These are phyloP conservation scores for Torulaspora delbrueckii DNA, from an alignment of 805 yeast species.

Conservation along the genomic window DNA sequence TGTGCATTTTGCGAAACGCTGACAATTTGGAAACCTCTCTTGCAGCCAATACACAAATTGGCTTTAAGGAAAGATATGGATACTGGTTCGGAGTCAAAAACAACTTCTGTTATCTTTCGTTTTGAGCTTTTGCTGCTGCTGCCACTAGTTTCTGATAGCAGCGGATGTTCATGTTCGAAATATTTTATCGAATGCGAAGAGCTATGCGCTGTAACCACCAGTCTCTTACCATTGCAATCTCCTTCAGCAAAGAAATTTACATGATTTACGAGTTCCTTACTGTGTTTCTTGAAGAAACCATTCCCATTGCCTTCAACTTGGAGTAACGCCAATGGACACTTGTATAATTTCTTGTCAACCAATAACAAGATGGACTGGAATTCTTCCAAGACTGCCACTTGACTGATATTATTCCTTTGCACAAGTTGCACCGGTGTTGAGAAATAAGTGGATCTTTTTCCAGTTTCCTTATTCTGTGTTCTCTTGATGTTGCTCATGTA, in stretches of 20 bases:
- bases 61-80: slow-evolving; percentile 86
- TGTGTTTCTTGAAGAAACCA: slow-evolving; percentile 50
- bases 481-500: slow-evolving; percentile 69
- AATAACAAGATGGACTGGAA: slow-evolving; percentile 77
- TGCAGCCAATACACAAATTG: slow-evolving; percentile 89
- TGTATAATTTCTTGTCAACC: slow-evolving; percentile 74
- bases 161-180: slow-evolving; percentile 83
- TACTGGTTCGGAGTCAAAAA: slow-evolving; percentile 83
- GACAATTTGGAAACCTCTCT: slow-evolving; percentile 93
- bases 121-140: slow-evolving; percentile 58
- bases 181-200: slow-evolving; percentile 75
- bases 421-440: slow-evolving; percentile 74
- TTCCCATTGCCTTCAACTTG: slow-evolving; percentile 34
- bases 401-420: slow-evolving; percentile 71
- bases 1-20: slow-evolving; percentile 77
- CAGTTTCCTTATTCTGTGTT: slow-evolving; percentile 44
- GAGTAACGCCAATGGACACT: slow-evolving; percentile 70
- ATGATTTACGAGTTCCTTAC: slow-evolving; percentile 79
- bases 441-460: slow-evolving; percentile 44
- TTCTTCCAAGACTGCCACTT: slow-evolving; percentile 87
- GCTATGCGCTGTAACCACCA: slow-evolving; percentile 86
- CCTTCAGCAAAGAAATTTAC: slow-evolving; percentile 90
- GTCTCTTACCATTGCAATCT: slow-evolving; percentile 79
- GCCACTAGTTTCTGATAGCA: slow-evolving; percentile 29
- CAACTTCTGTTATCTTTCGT: slow-evolving; percentile 66